Percentiles rank a stretch among this genome's conserved stretches.
phyloP scores from a whole-genome alignment of 768 basidiomycete species.

The Pleurotus salmoneostramineus region DNA sequence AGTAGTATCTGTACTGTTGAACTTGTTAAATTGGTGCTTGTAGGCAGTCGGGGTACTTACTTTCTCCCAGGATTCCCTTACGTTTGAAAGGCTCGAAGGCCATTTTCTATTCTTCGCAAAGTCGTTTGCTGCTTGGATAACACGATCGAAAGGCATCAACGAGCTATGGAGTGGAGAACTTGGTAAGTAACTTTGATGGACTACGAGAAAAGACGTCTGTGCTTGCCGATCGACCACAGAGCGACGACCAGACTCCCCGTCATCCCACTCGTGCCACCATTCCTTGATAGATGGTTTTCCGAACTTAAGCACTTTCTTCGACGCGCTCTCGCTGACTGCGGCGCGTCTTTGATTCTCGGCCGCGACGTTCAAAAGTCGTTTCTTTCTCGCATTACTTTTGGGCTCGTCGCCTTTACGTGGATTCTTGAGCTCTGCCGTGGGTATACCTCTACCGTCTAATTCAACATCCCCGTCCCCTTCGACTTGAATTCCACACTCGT shows the following conservation, averaged over 20 bases:
- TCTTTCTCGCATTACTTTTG: slow-evolving; percentile 53
- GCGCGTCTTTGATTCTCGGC: slow-evolving; percentile 11
- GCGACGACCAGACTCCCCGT: slow-evolving; percentile 46
- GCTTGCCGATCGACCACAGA: slow-evolving; percentile 50
- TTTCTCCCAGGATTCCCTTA: slow-evolving; percentile 46
- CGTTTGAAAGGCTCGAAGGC: slow-evolving; percentile 20
- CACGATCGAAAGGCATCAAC: slow-evolving; percentile 43
- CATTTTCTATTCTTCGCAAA: slow-evolving; percentile 42
- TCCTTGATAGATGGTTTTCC: slow-evolving; percentile 19
- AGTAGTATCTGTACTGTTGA: not conserved
- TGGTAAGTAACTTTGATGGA: slow-evolving; percentile 4
- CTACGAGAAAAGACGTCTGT: not conserved
- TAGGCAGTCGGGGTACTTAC: not conserved
- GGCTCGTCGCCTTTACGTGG: slow-evolving; percentile 53
- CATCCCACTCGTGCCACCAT: slow-evolving; percentile 77
- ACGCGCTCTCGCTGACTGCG: not conserved
- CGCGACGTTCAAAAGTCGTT: slow-evolving; percentile 26
- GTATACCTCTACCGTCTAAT: slow-evolving; percentile 62
- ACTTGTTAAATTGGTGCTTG: slow-evolving; percentile 11
- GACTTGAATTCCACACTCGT: slow-evolving; percentile 53
- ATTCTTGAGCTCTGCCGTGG: slow-evolving; percentile 51
- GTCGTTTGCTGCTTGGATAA: slow-evolving; percentile 55
- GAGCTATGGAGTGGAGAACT: slow-evolving; percentile 26
- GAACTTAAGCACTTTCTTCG: not conserved
- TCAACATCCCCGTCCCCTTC: slow-evolving; percentile 47